Base-by-base conservation (phyloP, 108 stramenopile genomes). In the Cyclotella kingstonii region DNA sequence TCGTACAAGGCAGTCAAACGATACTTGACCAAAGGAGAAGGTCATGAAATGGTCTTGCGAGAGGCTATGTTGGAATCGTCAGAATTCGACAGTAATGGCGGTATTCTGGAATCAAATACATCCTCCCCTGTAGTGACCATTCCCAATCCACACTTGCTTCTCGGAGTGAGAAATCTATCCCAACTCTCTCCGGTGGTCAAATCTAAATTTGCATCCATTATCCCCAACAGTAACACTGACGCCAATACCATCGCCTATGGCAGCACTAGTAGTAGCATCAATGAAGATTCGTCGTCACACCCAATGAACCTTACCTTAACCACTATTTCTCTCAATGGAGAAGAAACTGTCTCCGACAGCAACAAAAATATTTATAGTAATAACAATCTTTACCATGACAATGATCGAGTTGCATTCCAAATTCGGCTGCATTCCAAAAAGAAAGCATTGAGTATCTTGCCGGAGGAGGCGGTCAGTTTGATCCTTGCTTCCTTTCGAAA, bases 1-100 rank as follows among this genome's bases (percentile, higher is more conserved):
- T 51, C 91, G 0, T 85, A 93, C 80, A 87, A 89, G 57, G 79
- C 84, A 8, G 66, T 93, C 5, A 81, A 83, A 50, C 85, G 83
- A 28, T 85, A 70, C 51, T 67, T 93, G 55, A 73, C 81, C 51
- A 84, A 85, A 57, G 76, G 82, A 12, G 57, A 54, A 48, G 76
- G 79, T 25, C 78, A 77, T 52, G 70, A 54, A 18, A 54, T 36
- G 21, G 69, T 93, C 12, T 48, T 81, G 31, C 21, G 60, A 14
- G 77, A 81, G 50, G 76, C 83, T 8, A 35, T 92, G 66, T n/a
- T 48, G 21, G 54, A 63, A 10, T 44, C 58, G 2, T 18, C 12
- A 17, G 46, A 58, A 21, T 31, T 49, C 3, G 54, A 63, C 40
- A 30, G 12, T 12, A 21, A 60, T 36, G 48, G 22, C 3, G 73